A percentile compares a stretch with the other conserved stretches of the same genome.
Evolutionary conservation across 2,329 filamentous ascomycete genomes (phyloP).

Genomic region (Fusarium gaditjirri): DNA sequence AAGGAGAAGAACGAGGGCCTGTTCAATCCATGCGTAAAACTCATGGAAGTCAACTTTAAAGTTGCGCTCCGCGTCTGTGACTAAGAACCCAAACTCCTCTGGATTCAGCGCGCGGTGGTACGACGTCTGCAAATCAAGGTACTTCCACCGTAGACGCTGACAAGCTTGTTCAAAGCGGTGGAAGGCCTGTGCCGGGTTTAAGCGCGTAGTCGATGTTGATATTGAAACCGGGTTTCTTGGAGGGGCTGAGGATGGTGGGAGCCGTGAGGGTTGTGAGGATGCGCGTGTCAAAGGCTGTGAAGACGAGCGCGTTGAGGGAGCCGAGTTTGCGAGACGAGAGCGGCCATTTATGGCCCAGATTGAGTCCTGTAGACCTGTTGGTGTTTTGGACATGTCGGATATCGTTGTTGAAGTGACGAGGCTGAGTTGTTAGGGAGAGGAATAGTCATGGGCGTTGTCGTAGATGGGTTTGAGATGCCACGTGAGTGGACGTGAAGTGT

Average conservation of each 20-base stretch:
- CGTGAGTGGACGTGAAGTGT: neutral
- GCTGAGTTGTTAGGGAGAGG: neutral
- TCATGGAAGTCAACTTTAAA: conserved; percentile 85
- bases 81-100: conserved; percentile 48
- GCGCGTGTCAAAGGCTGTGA: conserved; percentile 28
- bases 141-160: conserved; percentile 71
- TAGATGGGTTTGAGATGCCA: neutral
- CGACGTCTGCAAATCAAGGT: conserved; percentile 66
- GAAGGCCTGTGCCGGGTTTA: conserved; percentile 56
- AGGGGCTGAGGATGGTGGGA: neutral
- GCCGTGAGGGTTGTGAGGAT: neutral
- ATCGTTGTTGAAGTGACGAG: neutral
- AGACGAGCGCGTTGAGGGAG: conserved; percentile 5
- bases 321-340: conserved; percentile 2
- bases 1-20: conserved; percentile 74
- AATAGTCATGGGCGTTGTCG: neutral
- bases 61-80: conserved; percentile 68
- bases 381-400: conserved; percentile 27
- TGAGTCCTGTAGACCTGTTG: conserved; percentile 35
- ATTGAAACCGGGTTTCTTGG: neutral
- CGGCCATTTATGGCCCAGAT: conserved; percentile 40
- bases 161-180: conserved; percentile 70
- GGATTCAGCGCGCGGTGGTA: conserved; percentile 63
- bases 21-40: conserved; percentile 78
- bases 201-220: conserved; percentile 19